Evolutionary conservation across 2,329 filamentous ascomycete genomes (phyloP), one percentile per base, ranked within the genome.

Genomic region (Tolypocladium pustulatum): DNA sequence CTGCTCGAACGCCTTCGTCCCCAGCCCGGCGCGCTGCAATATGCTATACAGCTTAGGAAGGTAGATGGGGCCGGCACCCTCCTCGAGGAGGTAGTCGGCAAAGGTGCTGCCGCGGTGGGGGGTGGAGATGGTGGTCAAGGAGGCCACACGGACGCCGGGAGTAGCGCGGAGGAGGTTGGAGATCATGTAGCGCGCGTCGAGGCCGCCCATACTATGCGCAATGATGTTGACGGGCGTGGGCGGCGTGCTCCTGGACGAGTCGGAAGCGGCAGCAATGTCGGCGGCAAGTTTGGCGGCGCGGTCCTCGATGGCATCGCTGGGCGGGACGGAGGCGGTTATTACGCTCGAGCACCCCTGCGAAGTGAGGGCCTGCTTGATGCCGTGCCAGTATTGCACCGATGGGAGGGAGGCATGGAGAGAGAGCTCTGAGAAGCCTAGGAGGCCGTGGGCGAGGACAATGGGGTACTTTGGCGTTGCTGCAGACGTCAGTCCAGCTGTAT

Each of bases 141-240:
- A 78, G 34, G 75, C 74, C 55, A 84, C 78, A 22, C 72, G 67
- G 25, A 82, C 72, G 46, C 25, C 27, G 53, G 54, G 30, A 25
- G 73, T 70, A 30, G 71, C 68, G 1, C 80, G 80, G 49, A 72
- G 73, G 15, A 86, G 73, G 56, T 76, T 75, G 27, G 83, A 82
- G 57, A 87, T 81, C 83, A 87, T 85, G 69, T 85, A 85, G 53
- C 85, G 76, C 12, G 83, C 81, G 67, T 87, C 85, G 4, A 88
- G 75, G 2, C 85, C 84, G 54, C 85, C 83, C 83, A 86, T 86
- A 64, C 78, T 82, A 72, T 91, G 88, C 46, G 83, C 83, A 25
- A 91, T 78, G 60, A 96, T 89, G 68, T 90, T 90, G 63, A 96
- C 90, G 56, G 86, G 82, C 22, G 76, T 76, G 27, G 69, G 64